Conservation (phyloP, 31 red algal genomes). For the Bonnemaisonia californica region DNA sequence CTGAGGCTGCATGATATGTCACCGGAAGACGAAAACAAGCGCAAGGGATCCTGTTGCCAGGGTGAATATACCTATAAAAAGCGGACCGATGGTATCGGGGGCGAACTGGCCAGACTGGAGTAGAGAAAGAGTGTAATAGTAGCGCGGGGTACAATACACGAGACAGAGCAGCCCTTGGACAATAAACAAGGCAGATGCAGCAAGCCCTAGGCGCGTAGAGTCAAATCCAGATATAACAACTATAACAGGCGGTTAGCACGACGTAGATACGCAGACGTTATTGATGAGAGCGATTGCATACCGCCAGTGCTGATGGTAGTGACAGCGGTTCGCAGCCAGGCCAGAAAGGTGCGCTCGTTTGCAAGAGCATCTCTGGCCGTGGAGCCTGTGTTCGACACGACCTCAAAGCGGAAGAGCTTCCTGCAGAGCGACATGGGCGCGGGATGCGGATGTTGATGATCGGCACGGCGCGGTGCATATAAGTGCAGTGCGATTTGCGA, state of each 20-base stretch:
- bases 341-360: constrained; percentile 13
- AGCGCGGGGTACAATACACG: neutral
- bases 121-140: neutral
- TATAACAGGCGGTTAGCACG: too few species aligned
- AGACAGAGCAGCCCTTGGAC: neutral
- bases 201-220: neutral
- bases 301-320: neutral
- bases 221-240: neutral
- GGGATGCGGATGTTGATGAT: too few species aligned
- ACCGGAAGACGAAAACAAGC: neutral
- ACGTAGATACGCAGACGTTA: too few species aligned
- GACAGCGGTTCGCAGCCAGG: constrained; percentile 7
- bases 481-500: too few species aligned
- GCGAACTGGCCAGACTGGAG: neutral
- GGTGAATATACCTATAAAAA: neutral
- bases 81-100: neutral
- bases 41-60: neutral
- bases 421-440: too few species aligned
- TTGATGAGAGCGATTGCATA: too few species aligned
- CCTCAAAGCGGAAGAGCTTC: neutral
- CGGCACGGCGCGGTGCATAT: too few species aligned
- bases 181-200: neutral
- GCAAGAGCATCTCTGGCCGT: neutral
- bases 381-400: neutral
- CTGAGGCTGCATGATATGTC: too few species aligned